Evolutionary conservation across 1,284 basidiomycete genomes (phyloP).

Genomic region (Irpex lacteus): DNA sequence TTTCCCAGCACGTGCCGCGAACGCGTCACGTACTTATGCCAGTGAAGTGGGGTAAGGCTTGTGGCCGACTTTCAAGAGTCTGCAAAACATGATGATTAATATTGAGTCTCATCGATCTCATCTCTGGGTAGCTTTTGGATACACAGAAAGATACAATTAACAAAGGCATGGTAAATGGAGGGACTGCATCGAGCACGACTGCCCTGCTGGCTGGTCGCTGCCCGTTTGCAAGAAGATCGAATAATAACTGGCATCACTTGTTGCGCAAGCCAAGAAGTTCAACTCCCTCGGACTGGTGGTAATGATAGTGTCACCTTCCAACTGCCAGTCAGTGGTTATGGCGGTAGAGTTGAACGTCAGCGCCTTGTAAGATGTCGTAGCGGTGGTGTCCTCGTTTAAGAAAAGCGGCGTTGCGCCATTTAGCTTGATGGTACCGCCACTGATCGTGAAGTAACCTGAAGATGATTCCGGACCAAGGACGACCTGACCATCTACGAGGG

Average conservation of each 20-base stretch:
- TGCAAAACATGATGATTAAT: too few relatives aligned
- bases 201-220: constrained; percentile 45
- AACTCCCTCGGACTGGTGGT: constrained; percentile 48
- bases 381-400: constrained; percentile 44
- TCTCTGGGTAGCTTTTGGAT: too few relatives aligned
- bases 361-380: constrained; percentile 47
- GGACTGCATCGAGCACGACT: constrained; percentile 43
- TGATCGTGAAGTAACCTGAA: constrained; percentile 49
- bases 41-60: too few relatives aligned
- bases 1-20: background rate
- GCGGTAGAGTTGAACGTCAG: constrained; percentile 45
- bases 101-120: too few relatives aligned
- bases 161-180: constrained; percentile 55
- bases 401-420: constrained; percentile 41
- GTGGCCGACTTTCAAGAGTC: too few relatives aligned
- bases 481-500: constrained; percentile 39
- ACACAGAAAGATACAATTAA: constrained; percentile 21
- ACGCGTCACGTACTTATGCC: background rate
- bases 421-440: constrained; percentile 42
- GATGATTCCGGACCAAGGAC: constrained; percentile 53
- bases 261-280: constrained; percentile 55
- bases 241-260: constrained; percentile 39
- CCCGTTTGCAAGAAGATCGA: constrained; percentile 50
- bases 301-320: constrained; percentile 61
- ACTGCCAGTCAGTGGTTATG: constrained; percentile 51